phyloP scores from a whole-genome alignment of 2,329 filamentous ascomycete species.

The Tolypocladium paradoxum region DNA sequence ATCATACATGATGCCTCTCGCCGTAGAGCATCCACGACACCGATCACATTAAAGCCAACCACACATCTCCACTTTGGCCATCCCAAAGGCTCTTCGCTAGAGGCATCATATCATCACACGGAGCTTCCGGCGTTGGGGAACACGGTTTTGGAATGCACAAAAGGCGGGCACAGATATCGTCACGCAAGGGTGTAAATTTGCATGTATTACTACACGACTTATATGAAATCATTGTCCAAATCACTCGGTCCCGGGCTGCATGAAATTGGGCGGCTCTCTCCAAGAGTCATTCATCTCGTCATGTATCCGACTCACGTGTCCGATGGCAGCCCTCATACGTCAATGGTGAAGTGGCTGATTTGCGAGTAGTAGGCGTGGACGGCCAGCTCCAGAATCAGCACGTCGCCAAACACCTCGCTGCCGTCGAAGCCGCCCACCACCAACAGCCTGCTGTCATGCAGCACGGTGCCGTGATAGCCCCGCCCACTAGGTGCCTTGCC shows the following conservation, averaged over 20 bases:
- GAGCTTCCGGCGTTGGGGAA: neutral
- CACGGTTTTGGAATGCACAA: neutral
- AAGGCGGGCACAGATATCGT: neutral
- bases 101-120: neutral
- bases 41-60: neutral
- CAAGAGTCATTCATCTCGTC: neutral
- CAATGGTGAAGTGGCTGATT: constrained; percentile 62
- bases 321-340: constrained; percentile 33
- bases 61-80: neutral
- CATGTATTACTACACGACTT: neutral
- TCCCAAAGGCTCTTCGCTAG: neutral
- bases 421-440: constrained; percentile 60
- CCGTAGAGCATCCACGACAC: neutral
- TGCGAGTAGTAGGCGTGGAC: constrained; percentile 64
- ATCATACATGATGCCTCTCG: neutral
- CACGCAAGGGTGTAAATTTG: neutral
- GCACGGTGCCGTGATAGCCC: constrained; percentile 56
- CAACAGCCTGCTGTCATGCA: constrained; percentile 54
- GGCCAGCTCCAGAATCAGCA: constrained; percentile 55
- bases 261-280: neutral
- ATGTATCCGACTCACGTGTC: neutral
- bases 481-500: constrained; percentile 50
- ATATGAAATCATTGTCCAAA: neutral
- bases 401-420: constrained; percentile 56
- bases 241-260: neutral